Evolutionary conservation across 1,284 basidiomycete genomes (phyloP).

Genomic region (Boletus smithii): DNA sequence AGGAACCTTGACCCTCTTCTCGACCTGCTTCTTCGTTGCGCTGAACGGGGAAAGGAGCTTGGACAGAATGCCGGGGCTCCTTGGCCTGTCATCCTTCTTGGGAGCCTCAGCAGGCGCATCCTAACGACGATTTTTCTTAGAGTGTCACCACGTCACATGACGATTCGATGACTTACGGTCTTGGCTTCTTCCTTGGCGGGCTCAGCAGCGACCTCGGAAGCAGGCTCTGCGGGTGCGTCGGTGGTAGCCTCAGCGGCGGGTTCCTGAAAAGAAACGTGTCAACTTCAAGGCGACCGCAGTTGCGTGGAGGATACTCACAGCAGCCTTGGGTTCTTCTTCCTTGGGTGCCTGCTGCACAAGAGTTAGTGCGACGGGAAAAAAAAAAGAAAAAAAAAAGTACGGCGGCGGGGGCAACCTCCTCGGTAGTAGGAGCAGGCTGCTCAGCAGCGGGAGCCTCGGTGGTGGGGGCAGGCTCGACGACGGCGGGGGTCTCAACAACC

Average conservation of each 20-base stretch:
- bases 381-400: conserved; percentile 16
- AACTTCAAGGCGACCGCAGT: background rate
- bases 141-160: background rate
- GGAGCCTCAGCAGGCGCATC: conserved; percentile 42
- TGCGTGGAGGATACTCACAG: conserved; percentile 30
- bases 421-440: conserved; percentile 31
- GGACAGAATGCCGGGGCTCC: conserved; percentile 68
- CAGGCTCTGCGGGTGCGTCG: conserved; percentile 39
- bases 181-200: conserved; percentile 57
- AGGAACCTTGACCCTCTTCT: conserved; percentile 54
- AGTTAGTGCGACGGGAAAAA: background rate
- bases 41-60: conserved; percentile 75
- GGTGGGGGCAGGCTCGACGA: conserved; percentile 37
- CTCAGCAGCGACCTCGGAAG: conserved; percentile 38
- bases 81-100: conserved; percentile 72
- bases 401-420: conserved; percentile 32
- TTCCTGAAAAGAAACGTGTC: conserved; percentile 29
- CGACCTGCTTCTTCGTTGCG: conserved; percentile 36
- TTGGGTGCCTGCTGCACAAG: conserved; percentile 53
- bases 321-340: conserved; percentile 47
- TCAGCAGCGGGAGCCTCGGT: conserved; percentile 36
- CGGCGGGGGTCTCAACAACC: conserved; percentile 42
- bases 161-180: conserved; percentile 40
- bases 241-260: conserved; percentile 31
- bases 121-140: conserved; percentile 20